These are phyloP conservation scores for Metarhizium anisopliae DNA, from an alignment of 2,329 filamentous ascomycete species.

Conservation along the genomic window DNA sequence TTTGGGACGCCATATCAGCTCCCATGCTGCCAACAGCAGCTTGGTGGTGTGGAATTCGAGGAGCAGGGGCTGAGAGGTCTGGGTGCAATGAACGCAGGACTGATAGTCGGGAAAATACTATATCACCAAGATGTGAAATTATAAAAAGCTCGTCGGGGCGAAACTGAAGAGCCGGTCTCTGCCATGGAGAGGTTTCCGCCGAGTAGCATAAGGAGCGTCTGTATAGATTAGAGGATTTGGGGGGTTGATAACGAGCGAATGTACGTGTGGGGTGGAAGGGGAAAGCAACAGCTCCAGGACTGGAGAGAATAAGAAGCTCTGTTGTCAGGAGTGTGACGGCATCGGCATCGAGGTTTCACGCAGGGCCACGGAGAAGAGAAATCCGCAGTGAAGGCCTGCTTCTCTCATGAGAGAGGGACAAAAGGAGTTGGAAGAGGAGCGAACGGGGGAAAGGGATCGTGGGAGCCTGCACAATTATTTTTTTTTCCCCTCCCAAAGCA, in stretches of 20 bases:
- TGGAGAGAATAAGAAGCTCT: not conserved
- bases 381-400: not conserved
- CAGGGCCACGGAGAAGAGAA: not conserved
- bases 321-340: not conserved
- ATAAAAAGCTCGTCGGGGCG: not conserved
- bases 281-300: not conserved
- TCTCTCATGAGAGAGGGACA: conserved; percentile 1
- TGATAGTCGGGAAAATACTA: not conserved
- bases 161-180: conserved; percentile 4
- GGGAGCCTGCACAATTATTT: conserved; percentile 10
- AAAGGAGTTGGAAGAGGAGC: not conserved
- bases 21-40: conserved; percentile 12
- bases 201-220: conserved; percentile 3
- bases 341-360: not conserved
- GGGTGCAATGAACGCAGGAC: conserved; percentile 5
- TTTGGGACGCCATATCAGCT: conserved; percentile 22
- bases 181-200: conserved; percentile 3
- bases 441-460: conserved; percentile 4
- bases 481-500: conserved; percentile 9
- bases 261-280: not conserved
- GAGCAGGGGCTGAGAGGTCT: not conserved
- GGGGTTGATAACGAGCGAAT: not conserved
- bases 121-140: conserved; percentile 4
- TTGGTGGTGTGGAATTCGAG: not conserved
- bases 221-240: not conserved